phyloP scores from a whole-genome alignment of 345 rosid species.

The Passiflora organensis region DNA sequence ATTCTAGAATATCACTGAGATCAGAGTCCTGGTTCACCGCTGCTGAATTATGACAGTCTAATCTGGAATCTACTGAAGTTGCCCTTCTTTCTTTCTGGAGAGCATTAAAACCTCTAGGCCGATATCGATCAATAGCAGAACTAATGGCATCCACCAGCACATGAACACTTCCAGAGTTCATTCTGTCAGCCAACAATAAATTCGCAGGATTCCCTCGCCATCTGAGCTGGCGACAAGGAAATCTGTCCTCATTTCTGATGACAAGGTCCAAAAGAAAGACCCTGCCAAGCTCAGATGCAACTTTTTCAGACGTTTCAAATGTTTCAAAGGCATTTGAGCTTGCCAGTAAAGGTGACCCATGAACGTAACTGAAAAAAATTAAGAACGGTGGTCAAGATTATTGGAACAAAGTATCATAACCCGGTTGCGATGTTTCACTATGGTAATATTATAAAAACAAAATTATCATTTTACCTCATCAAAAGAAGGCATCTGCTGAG shows the following conservation, averaged over 20 bases:
- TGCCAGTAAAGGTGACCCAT: constrained; percentile 89
- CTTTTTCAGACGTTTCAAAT: constrained; percentile 61
- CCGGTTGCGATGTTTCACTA: too few relatives aligned
- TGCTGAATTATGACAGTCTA: constrained; percentile 32
- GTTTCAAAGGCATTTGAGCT: constrained; percentile 72
- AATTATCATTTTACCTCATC: constrained; percentile 61
- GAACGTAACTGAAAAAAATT: constrained; percentile 67
- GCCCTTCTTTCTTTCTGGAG: constrained; percentile 87
- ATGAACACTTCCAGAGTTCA: constrained; percentile 37
- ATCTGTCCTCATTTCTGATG: constrained; percentile 92
- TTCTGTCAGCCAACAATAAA: constrained; percentile 71
- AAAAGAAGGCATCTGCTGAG: constrained; percentile 92
- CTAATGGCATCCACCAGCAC: constrained; percentile 66
- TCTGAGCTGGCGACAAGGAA: constrained; percentile 85
- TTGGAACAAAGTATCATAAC: too few relatives aligned
- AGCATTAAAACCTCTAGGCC: constrained; percentile 70
- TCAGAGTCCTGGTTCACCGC: constrained; percentile 53
- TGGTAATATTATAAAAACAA: neutral
- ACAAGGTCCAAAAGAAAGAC: constrained; percentile 87
- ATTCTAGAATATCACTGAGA: constrained; percentile 59
- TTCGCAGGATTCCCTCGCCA: constrained; percentile 99
- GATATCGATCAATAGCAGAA: constrained; percentile 64
- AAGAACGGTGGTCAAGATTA: neutral
- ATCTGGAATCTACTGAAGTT: constrained; percentile 65
- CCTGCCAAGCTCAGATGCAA: constrained; percentile 85